phyloP scores from a whole-genome alignment of 2,329 filamentous ascomycete genomes.

The Colletotrichum shisoi region DNA sequence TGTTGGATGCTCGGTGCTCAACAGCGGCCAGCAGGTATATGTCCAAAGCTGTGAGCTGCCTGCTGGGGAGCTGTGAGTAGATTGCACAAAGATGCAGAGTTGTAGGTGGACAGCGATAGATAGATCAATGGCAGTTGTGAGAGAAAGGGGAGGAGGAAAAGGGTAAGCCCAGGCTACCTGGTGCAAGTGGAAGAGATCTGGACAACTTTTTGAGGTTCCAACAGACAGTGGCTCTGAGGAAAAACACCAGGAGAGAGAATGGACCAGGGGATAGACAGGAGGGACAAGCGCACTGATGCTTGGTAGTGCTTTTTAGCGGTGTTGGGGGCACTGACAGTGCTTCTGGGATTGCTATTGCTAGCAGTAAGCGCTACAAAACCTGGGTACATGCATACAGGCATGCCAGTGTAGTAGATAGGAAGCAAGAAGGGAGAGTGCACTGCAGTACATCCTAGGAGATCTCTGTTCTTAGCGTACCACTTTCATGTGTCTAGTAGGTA shows the following conservation, averaged over 20 bases:
- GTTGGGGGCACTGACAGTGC: not conserved
- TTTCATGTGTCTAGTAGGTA: too few relatives aligned
- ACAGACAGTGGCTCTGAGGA: slow-evolving; percentile 35
- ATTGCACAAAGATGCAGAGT: slow-evolving; percentile 30
- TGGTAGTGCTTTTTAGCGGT: not conserved
- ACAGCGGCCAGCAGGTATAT: slow-evolving; percentile 20
- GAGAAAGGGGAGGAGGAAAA: slow-evolving; percentile 15
- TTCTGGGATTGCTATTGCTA: not conserved
- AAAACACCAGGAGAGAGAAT: slow-evolving; percentile 30
- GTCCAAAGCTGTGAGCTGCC: slow-evolving; percentile 26
- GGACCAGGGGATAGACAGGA: slow-evolving; percentile 12
- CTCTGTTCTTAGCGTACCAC: too few relatives aligned
- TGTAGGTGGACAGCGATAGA: slow-evolving; percentile 22
- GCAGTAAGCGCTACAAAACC: not conserved
- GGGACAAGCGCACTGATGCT: slow-evolving; percentile 21
- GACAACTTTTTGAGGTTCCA: slow-evolving; percentile 39
- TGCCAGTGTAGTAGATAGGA: too few relatives aligned
- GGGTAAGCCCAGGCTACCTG: slow-evolving; percentile 12
- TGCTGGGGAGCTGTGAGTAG: slow-evolving; percentile 9
- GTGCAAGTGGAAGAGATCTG: slow-evolving; percentile 27
- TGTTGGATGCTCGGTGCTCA: slow-evolving; percentile 6
- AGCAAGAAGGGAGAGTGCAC: too few relatives aligned
- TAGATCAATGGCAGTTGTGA: slow-evolving; percentile 24
- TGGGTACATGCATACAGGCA: not conserved
- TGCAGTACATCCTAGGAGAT: too few relatives aligned